phyloP scores from a whole-genome alignment of 1,284 basidiomycete species.

The Laetiporus sulphureus region DNA sequence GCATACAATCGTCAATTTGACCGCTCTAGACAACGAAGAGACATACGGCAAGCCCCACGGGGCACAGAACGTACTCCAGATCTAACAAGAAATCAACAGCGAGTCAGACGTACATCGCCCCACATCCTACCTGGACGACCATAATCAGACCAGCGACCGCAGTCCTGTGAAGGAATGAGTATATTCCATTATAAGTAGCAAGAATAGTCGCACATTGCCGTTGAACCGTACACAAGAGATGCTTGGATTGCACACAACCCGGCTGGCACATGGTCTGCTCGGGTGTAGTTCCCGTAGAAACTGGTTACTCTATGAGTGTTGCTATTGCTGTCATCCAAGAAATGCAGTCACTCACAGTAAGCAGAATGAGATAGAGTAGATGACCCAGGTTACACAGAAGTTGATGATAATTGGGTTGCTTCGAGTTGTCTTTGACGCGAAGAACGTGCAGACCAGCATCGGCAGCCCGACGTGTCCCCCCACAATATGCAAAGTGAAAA shows the following conservation, averaged over 20 bases:
- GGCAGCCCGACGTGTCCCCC: conserved; percentile 29
- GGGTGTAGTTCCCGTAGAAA: conserved; percentile 28
- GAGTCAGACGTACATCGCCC: too few relatives aligned
- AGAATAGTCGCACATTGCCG: conserved; percentile 40
- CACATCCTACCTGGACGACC: conserved; percentile 39
- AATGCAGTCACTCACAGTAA: conserved; percentile 48
- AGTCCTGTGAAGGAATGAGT: conserved; percentile 29
- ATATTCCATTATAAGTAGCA: neutral
- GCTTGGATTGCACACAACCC: conserved; percentile 42
- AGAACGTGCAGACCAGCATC: conserved; percentile 24
- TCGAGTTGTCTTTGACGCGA: conserved; percentile 22
- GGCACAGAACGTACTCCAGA: conserved; percentile 32
- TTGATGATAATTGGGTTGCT: conserved; percentile 27
- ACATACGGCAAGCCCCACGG: conserved; percentile 14
- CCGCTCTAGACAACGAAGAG: conserved; percentile 11
- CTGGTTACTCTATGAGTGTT: too few relatives aligned
- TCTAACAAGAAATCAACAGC: too few relatives aligned
- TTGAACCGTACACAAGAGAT: conserved; percentile 43
- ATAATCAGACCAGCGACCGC: conserved; percentile 40
- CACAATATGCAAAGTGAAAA: conserved; percentile 20
- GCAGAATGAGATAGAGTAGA: conserved; percentile 46
- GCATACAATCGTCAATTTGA: conserved; percentile 11
- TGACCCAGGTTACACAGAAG: conserved; percentile 42
- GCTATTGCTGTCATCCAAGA: too few relatives aligned
- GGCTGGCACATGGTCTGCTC: conserved; percentile 12